These are phyloP conservation scores for Solanum dulcamara DNA, from an alignment of 257 asterid species.

Conservation along the genomic window DNA sequence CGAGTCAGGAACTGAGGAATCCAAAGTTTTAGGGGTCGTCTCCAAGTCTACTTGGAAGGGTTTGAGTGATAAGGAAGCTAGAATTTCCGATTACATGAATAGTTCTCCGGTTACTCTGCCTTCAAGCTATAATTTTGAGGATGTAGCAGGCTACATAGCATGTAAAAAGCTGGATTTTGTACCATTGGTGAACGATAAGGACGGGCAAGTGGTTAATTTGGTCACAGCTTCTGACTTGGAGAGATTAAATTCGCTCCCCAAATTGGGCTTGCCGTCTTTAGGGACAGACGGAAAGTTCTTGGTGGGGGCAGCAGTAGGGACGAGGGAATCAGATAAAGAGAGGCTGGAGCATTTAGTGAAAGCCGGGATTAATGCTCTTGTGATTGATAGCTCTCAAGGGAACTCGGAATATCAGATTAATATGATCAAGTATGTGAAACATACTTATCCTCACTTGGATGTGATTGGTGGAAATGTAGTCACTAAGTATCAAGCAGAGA, in stretches of 20 bases:
- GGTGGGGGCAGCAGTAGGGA: constrained; percentile 84
- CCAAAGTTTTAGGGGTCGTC: constrained; percentile 47
- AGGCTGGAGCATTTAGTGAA: constrained; percentile 76
- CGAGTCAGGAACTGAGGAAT: constrained; percentile 29
- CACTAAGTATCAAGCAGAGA: constrained; percentile 62
- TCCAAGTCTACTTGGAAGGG: constrained; percentile 50
- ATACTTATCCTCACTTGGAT: constrained; percentile 55
- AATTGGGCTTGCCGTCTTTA: constrained; percentile 58
- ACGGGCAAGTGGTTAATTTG: constrained; percentile 42
- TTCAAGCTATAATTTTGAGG: constrained; percentile 47
- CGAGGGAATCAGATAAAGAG: constrained; percentile 74
- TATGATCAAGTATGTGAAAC: constrained; percentile 72
- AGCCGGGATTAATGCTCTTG: constrained; percentile 66
- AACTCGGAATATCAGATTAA: constrained; percentile 73
- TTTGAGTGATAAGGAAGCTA: constrained; percentile 30
- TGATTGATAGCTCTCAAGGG: constrained; percentile 87
- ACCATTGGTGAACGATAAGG: constrained; percentile 39
- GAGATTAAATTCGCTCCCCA: constrained; percentile 56
- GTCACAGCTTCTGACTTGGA: constrained; percentile 39
- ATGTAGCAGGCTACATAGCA: constrained; percentile 62
- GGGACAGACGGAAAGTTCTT: constrained; percentile 55
- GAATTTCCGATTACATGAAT: constrained; percentile 50
- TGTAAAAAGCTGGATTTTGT: constrained; percentile 38
- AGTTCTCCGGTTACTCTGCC: constrained; percentile 32
- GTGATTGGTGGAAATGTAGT: constrained; percentile 87